Base-by-base conservation (phyloP, 306 rosid species). In the Psophocarpus tetragonolobus region DNA sequence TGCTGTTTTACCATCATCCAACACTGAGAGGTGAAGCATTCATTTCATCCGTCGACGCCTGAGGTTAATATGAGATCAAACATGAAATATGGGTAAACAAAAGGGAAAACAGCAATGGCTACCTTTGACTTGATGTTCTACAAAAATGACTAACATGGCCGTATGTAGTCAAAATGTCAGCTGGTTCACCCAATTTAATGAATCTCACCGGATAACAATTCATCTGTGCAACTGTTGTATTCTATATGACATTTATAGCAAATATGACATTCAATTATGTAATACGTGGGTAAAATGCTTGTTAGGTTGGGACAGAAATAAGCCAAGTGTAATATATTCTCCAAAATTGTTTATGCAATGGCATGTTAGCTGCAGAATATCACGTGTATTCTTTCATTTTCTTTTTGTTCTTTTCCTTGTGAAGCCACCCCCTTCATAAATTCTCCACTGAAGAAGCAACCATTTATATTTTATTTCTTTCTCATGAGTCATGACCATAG, bases 11-110 rank as follows among this genome's bases (percentile, higher is more conserved):
- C 54, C 63, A 72, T 74, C 24, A 64, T 51, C 69, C 66, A 38
- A 75, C 65, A 67, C 83, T 82, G 26, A n/a, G 58, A 74, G 68
- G 75, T 35, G 58, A 48, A 63, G 64, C 54, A 68, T 68, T 83
- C 12, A 32, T 57, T 65, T 48, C 29, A 36, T 63, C 68, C 53
- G 39, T 36, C 50, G 50, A 78, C 33, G 57, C 79, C 74, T 44
- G 57, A 54, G 63, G 50, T 56, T 56, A 76, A 83, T 64, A 41
- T 54, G 75, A 75, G 32, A 54, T 62, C 78, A 80, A 38, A 63
- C 68, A 62, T 48, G 61, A 72, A 79, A 77, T 29, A 57, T 68
- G 64, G 61, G 50, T 36, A 38, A 18, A 11, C 18, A 10, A 11
- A 38, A 65, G 50, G 71, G 12, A 73, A 39, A 73, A 78, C 82